Evolutionary conservation across 305 asterid genomes (phyloP).

Genomic region (Striga hermonthica): DNA sequence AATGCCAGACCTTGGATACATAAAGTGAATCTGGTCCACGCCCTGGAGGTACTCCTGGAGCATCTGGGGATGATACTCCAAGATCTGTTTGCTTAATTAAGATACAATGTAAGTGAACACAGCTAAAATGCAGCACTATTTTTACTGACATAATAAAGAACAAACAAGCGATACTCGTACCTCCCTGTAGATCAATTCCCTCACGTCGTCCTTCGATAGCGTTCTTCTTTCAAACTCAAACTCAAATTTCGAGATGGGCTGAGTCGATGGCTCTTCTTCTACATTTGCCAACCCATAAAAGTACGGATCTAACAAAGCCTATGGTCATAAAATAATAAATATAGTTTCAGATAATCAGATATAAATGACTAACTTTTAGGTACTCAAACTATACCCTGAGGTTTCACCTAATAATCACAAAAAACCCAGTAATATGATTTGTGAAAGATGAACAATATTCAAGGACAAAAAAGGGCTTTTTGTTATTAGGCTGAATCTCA

Average conservation of each 20-base stretch:
- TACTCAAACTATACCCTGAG: neutral
- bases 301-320: slow-evolving; percentile 89
- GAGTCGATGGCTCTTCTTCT: slow-evolving; percentile 82
- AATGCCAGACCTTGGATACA: slow-evolving; percentile 89
- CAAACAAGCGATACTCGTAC: slow-evolving; percentile 40
- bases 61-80: slow-evolving; percentile 99
- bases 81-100: slow-evolving; percentile 72
- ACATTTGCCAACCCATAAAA: slow-evolving; percentile 70
- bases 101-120: slow-evolving; percentile 47
- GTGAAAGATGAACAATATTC: neutral
- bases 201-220: slow-evolving; percentile 63
- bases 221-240: slow-evolving; percentile 84
- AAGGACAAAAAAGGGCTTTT: neutral
- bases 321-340: slow-evolving; percentile 24
- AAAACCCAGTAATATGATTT: neutral
- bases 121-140: slow-evolving; percentile 28
- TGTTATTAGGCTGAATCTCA: neutral
- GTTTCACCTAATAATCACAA: neutral
- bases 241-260: slow-evolving; percentile 78
- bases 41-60: slow-evolving; percentile 92
- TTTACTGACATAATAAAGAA: slow-evolving; percentile 30
- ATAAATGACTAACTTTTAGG: neutral
- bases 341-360: neutral
- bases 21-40: slow-evolving; percentile 79
- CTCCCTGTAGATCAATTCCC: slow-evolving; percentile 89